Evolutionary conservation across 257 asterid genomes (phyloP), one percentile per base, ranked within the genome.

Genomic region (Plectranthus barbatus): DNA sequence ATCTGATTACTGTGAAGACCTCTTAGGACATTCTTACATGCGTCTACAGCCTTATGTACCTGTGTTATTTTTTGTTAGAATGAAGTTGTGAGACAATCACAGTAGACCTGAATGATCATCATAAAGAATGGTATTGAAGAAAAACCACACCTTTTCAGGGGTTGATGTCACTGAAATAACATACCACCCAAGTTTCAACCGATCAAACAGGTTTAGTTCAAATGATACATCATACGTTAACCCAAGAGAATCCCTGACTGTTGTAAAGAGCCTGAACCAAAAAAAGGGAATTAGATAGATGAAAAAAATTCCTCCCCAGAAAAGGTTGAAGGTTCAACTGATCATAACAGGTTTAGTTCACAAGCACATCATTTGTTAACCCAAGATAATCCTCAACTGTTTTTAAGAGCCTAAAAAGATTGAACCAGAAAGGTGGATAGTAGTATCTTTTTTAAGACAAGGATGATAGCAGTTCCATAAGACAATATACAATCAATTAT

Each of bases 1-100:
- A 93, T 82, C 68, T 67, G 77, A 81, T 73, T 85, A 77, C 83
- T 81, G 63, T 82, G 83, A 68, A 93, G 77, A 73, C 97, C 97
- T 80, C 96, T 78, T 34, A 93, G 86, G 76, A 93, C 99, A 84
- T 80, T 83, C 80, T 85, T 93, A 91, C 99, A 93, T 74, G 99
- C 97, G 71, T 93, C 97, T 75, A 93, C 99, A 79, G 99, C 99
- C 79, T 85, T 90, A 74, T 93, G 99, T 26, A 90, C 99, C 99
- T 93, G 84, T 48, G 62, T n/a, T 15, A 68, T 23, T 59, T 48
- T 48, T 13, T 13, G 65, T 64, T 50, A 62, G 62, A 59, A 33
- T 21, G 51, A 50, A 44, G 51, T 66, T 70, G 59, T 66, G 64
- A 66, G 46, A 58, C 40, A 72, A 64, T 59, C 37, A 40, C 53